Evolutionary conservation across 2,329 filamentous ascomycete species (phyloP).

Genomic region (Colletotrichum coccodes): DNA sequence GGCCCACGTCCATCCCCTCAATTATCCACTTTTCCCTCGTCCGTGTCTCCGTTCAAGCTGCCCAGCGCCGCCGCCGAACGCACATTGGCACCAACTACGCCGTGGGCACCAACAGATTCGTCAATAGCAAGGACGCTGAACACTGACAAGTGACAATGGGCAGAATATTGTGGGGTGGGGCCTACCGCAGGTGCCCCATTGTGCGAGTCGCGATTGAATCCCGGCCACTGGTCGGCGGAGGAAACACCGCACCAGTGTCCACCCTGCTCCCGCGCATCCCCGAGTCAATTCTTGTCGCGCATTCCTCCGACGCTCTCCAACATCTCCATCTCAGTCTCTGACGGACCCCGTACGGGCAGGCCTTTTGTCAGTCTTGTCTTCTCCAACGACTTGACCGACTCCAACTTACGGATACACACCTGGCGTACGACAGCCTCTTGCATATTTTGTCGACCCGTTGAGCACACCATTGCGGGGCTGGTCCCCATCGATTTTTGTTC

Average conservation of each 20-base stretch:
- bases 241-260: background rate
- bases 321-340: background rate
- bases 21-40: background rate
- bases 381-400: background rate
- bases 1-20: background rate
- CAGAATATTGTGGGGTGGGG: background rate
- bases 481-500: background rate
- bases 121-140: background rate
- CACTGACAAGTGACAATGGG: background rate
- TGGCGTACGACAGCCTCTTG: background rate
- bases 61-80: background rate
- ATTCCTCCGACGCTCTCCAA: background rate
- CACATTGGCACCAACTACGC: background rate
- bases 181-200: background rate
- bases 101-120: no score
- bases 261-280: background rate
- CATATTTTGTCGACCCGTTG: background rate
- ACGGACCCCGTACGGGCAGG: background rate
- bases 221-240: constrained; percentile 1
- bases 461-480: background rate
- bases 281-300: background rate
- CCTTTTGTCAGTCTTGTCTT: background rate
- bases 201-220: background rate
- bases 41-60: background rate
- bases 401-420: background rate